Base-by-base conservation (phyloP, 345 rosid genomes). In the Populus deltoides region DNA sequence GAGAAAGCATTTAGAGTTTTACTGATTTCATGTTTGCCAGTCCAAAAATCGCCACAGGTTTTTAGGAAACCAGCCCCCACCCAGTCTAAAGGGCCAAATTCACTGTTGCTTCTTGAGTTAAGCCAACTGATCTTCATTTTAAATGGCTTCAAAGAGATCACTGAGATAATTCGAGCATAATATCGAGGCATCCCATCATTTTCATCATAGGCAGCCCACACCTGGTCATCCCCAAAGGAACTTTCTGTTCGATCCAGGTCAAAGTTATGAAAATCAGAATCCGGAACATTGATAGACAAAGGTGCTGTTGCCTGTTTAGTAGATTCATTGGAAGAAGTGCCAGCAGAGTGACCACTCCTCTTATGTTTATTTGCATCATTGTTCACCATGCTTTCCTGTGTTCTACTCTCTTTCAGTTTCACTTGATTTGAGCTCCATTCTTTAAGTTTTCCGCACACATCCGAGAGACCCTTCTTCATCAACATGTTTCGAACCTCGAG, bases 151-250 rank as follows among this genome's bases (percentile, higher is more conserved):
- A 77, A 25, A 66, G 99, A 92, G 8, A 91, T 78, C 68, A 96
- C 97, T 83, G 90, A 91, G 70, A 89, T 94, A 82, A 96, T 91
- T 86, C 94, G 90, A 67, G 98, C 98, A 83, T 94, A 96, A 76
- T 83, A 94, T 53, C 99, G 93, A 69, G 99, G 99, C 99, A 97
- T 92, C 45, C 97, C 98, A 79, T 94, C 98, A 43, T 87, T 90
- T 74, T 90, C 89, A 31, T 94, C 99, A 81, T 97, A 97, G 8
- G 97, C 98, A 76, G 98, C 99, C 99, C 99, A 97, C 47, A 96
- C 91, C 82, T 96, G 93, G 78, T 92, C 94, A 8, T 84, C 94
- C 69, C 70, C 85, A 77, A 97, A 94, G 47, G 93, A 89, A 70
- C 53, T 81, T 83, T 97, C 99, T 57, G 87, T 82, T 70, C 97